phyloP scores from a whole-genome alignment of 148 eudicot genomes.

The Spergularia marina region DNA sequence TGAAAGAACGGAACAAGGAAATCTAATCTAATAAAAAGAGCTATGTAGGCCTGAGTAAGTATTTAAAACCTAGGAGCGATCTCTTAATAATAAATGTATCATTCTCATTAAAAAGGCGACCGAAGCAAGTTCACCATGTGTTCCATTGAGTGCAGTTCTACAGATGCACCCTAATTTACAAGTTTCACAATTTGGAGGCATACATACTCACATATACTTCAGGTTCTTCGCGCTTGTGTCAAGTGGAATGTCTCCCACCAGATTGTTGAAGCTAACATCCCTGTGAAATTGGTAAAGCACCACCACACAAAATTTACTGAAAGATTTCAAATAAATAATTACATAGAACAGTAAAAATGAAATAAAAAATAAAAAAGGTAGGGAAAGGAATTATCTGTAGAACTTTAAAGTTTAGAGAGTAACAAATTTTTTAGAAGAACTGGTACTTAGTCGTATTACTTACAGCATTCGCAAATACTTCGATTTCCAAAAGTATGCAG shows the following conservation, averaged over 20 bases:
- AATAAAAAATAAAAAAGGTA: background rate
- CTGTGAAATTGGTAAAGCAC: constrained; percentile 31
- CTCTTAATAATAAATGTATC: no score
- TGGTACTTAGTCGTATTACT: constrained; percentile 27
- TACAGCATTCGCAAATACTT: constrained; percentile 46
- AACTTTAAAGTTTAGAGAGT: no score
- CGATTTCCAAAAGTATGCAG: constrained; percentile 51
- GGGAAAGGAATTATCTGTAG: no score
- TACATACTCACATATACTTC: constrained; percentile 52
- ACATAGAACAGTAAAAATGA: background rate
- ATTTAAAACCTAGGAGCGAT: background rate
- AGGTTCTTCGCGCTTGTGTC: constrained; percentile 36
- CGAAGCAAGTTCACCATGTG: background rate
- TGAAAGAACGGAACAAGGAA: background rate
- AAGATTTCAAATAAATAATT: background rate
- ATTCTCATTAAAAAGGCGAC: background rate
- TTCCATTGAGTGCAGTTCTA: background rate
- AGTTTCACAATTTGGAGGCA: background rate
- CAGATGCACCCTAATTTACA: background rate
- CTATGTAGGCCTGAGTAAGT: background rate
- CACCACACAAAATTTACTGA: background rate
- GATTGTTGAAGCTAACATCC: constrained; percentile 65
- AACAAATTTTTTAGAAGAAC: background rate
- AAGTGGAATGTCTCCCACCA: constrained; percentile 53
- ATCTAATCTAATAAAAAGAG: background rate